Conservation (phyloP, 805 yeast species). For the Cyberlindnera misumaiensis region DNA sequence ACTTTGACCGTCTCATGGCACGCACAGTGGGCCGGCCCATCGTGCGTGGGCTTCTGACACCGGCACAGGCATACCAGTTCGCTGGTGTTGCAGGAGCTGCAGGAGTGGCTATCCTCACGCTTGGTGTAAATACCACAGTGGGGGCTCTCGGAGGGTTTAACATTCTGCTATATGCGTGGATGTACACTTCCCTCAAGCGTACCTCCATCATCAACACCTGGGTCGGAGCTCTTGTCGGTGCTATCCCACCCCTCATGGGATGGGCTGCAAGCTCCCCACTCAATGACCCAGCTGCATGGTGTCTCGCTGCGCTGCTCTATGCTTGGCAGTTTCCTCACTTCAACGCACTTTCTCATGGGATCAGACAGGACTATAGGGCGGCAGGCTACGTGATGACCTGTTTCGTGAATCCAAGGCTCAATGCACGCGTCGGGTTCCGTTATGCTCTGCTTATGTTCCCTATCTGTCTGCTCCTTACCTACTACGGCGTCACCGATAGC, state of each 20-base stretch:
- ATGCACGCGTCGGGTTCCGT: conserved; percentile 88
- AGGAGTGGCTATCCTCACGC: conserved; percentile 63
- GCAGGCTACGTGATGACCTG: conserved; percentile 99
- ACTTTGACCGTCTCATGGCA: conserved; percentile 78
- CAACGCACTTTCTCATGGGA: conserved; percentile 82
- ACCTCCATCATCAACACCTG: conserved; percentile 84
- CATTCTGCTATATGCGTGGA: conserved; percentile 80
- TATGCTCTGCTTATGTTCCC: conserved; percentile 94
- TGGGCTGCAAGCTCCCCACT: conserved; percentile 91
- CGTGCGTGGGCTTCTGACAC: conserved; percentile 71
- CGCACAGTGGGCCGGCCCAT: conserved; percentile 88
- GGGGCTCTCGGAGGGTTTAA: conserved; percentile 75
- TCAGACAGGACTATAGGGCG: conserved; percentile 76
- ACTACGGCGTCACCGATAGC: conserved; percentile 77
- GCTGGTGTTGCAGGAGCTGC: conserved; percentile 67
- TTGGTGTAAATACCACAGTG: conserved; percentile 84
- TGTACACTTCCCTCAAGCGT: conserved; percentile 86
- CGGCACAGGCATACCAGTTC: conserved; percentile 72
- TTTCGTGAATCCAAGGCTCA: conserved; percentile 81
- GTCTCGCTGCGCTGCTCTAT: conserved; percentile 78
- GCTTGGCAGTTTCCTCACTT: conserved; percentile 99
- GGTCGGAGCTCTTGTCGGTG: conserved; percentile 99
- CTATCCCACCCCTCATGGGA: conserved; percentile 98
- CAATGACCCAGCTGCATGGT: conserved; percentile 90
- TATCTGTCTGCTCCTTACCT: conserved; percentile 74